Evolutionary conservation across 2,329 filamentous ascomycete species (phyloP), one percentile per base, ranked within the genome.

Genomic region (Trichoderma sp.): DNA sequence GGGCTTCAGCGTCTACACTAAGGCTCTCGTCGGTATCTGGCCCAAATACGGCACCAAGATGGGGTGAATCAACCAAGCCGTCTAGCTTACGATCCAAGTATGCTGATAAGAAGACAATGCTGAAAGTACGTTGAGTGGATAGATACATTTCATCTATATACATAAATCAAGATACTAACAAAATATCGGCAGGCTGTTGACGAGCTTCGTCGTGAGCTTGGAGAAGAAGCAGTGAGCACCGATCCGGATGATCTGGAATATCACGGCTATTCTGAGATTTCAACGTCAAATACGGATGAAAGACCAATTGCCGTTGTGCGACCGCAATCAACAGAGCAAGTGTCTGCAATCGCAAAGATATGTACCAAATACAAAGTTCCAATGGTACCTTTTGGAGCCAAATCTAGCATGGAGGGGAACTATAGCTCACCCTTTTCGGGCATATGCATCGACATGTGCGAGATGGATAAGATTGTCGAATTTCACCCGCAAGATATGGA

Each of bases 361-460:
- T 93, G 91, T 79, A 82, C 86, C 77, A 87, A 86, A 74, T 86
- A 89, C 78, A 86, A 82, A 39, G 87, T 93, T 61, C 91, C 91
- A 5, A 92, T 93, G 85, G 92, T 92, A 1, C 89, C 90, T 0
- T 94, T 92, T 77, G 92, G 90, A 3, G 93, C 93, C 6, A 93
- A 93, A 14, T 90, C 90, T 0, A 92, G 88, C 74, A 83, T 93
- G 0, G 92, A 94, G 78, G 92, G 89, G 53, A 92, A 92, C 76
- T 92, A 92, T 78, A 88, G 89, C 1, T 88, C 90, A 5, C 90
- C 91, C 0, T 85, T 86, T 74, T 89, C 90, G 1, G 92, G 91
- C 0, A 86, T 94, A 75, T 91, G 89, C 76, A 88, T 94, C 62
- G 91, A 93, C 77, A 90, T 93, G 72, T 84, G 86, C 0, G 82